Evolutionary conservation across 1,284 basidiomycete genomes (phyloP).

Genomic region (Rhodotorula glutinis): DNA sequence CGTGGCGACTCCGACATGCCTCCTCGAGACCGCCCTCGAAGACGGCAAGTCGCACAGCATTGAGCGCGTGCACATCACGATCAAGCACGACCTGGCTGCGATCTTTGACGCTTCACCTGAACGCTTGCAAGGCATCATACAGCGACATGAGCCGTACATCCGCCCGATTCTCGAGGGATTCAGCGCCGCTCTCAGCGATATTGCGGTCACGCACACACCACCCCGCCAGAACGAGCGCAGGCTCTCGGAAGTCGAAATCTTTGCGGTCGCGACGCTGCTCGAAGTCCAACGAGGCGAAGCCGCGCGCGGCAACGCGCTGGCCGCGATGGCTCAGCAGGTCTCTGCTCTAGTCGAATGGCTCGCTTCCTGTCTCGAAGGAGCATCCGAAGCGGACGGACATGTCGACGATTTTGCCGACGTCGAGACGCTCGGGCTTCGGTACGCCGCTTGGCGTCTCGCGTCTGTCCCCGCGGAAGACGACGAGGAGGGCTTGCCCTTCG

Average conservation of each 20-base stretch:
- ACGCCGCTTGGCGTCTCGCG: constrained; percentile 7
- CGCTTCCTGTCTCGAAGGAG: neutral
- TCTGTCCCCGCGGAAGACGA: neutral
- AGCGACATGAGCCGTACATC: neutral
- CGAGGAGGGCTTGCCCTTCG: neutral
- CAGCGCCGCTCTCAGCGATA: constrained; percentile 16
- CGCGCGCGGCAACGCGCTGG: constrained; percentile 5
- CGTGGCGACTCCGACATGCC: constrained; percentile 10
- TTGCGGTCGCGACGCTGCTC: constrained; percentile 26
- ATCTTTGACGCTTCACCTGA: constrained; percentile 7
- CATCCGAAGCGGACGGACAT: neutral
- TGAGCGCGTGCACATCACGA: neutral
- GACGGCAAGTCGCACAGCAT: neutral
- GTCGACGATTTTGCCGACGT: neutral
- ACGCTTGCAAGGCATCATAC: neutral
- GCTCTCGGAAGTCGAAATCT: constrained; percentile 34
- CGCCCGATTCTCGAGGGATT: constrained; percentile 12
- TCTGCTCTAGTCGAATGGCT: constrained; percentile 6
- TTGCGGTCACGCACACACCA: constrained; percentile 23
- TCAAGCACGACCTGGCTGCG: constrained; percentile 4
- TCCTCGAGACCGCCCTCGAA: neutral
- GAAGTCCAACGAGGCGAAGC: constrained; percentile 11
- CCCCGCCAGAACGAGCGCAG: constrained; percentile 11
- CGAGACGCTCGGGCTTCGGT: constrained; percentile 5
- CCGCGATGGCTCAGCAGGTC: constrained; percentile 1